Percentiles rank a stretch among this genome's conserved stretches.
Evolutionary conservation across 257 asterid species (phyloP).

Genomic region (Gardenia jasminoides): DNA sequence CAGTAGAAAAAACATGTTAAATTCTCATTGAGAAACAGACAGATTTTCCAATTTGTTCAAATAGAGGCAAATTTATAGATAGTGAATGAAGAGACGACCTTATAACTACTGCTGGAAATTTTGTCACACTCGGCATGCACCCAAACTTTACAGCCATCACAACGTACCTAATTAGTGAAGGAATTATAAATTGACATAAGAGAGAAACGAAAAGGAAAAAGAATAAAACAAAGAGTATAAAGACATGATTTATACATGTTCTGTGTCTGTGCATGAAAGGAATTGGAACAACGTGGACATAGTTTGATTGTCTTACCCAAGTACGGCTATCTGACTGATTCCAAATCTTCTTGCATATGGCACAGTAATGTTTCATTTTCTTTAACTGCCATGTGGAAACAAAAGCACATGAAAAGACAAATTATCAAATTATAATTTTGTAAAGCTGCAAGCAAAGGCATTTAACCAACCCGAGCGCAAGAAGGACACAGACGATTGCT

Average conservation of each 20-base stretch:
- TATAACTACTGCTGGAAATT: constrained; percentile 47
- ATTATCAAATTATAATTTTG: constrained; percentile 13
- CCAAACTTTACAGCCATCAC: constrained; percentile 98
- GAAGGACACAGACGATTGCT: constrained; percentile 73
- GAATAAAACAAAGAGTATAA: background rate
- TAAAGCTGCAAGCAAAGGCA: constrained; percentile 19
- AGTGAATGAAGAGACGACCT: constrained; percentile 45
- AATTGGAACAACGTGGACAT: constrained; percentile 6
- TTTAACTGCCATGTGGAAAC: constrained; percentile 58
- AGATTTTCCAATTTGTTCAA: background rate
- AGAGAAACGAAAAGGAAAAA: constrained; percentile 10
- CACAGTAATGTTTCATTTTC: constrained; percentile 83
- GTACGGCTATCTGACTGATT: constrained; percentile 77
- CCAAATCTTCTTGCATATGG: constrained; percentile 91
- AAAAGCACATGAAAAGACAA: constrained; percentile 23
- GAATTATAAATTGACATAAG: background rate
- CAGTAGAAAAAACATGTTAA: constrained; percentile 18
- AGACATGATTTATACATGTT: background rate
- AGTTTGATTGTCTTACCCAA: constrained; percentile 64
- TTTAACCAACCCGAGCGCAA: constrained; percentile 82
- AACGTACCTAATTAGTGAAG: constrained; percentile 56
- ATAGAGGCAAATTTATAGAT: constrained; percentile 17
- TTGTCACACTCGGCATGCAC: constrained; percentile 95
- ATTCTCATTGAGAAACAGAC: background rate
- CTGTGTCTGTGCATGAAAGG: background rate